Evolutionary conservation across 805 yeast species (phyloP), one percentile per base, ranked within the genome.

Genomic region (Metschnikowia continentalis): DNA sequence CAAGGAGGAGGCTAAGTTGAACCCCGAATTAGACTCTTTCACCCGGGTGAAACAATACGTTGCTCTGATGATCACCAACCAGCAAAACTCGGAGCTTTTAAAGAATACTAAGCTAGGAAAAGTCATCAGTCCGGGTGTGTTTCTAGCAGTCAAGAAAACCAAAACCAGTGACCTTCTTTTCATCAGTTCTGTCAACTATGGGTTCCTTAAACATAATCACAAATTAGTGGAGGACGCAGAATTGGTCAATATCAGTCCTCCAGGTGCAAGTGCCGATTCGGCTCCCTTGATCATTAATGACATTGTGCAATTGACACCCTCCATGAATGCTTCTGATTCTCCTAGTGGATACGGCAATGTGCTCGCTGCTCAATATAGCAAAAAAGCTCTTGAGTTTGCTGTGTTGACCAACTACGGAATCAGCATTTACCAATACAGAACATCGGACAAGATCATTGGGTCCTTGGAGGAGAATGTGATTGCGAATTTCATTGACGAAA

Each of bases 271-370:
- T 3, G 61, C 54, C 20, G 61, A 60, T 15, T 46, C 62, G 26
- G 26, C 55, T 1, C 65, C 60, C 6, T 65, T 73, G 2, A 67
- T 64, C 33, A 82, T 91, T 23, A 90, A 84, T 60, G 88, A 87
- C 45, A 83, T 91, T 54, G 80, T 83, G 15, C 88, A 86, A 54
- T 62, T 88, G 41, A 80, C 92, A 0, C 82, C 88, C 14, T 71
- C 83, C 2, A 85, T 85, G 75, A 79, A 81, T 61, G 89, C 95
- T 1, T 79, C 92, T 0, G 70, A 80, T 40, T 81, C 81, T 42
- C 96, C 96, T 19, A 81, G 76, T 58, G 96, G 97, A 2, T 89
- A 84, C 63, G 88, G 90, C 8, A 91, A 92, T 64, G 83, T 83
- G 52, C 82, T 88, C 67, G 96, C 97, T 1, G 83, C 92, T 6